Base-by-base conservation (phyloP, 352 stramenopile genomes). In the Phytopythium boreale region DNA sequence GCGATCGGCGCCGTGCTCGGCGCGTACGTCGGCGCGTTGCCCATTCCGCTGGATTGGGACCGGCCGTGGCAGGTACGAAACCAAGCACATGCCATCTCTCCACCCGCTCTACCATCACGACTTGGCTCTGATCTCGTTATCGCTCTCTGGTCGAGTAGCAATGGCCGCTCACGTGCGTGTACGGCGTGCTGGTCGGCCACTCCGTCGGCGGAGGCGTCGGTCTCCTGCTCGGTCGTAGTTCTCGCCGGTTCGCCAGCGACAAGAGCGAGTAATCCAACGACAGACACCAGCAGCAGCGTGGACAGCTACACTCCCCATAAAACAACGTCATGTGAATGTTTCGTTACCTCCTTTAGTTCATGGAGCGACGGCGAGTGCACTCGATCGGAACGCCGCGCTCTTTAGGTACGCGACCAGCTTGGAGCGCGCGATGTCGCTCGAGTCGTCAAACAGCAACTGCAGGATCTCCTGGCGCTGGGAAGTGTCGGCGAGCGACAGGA, bases 31-130 rank as follows among this genome's bases (percentile, higher is more conserved):
- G 88, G 88, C 26, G 85, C 86, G 26, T 57, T 96, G 12, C 82
- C 87, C 46, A 92, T 96, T 67, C 88, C 88, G 2, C 63, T 96
- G 9, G 88, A 96, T 58, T 96, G 88, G 88, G 88, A 96, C 75
- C 86, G 86, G 34, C 88, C 88, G 36, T 96, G 86, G 88, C 88
- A 96, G 81, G 83, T 91, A 73, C 51, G 67, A n/a, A n/a, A n/a
- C 29, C 29, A 34, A 3, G 29, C 29, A 3, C 7, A 1, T 26
- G 14, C 20, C 7, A 5, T 50, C 19, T 50, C 44, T 27, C 44
- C 10, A 14, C 15, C 5, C 37, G 37, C 37, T 44, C 37, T 8
- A 19, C 15, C 2, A 17, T 44, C 11, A 44, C 11, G 37, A 44
- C 37, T 2, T 2, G 37, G 11, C 11, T 27, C 44, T 50, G 5